These are phyloP conservation scores for Sphaerostilbella broomeana DNA, from an alignment of 2,329 filamentous ascomycete species.

Conservation along the genomic window DNA sequence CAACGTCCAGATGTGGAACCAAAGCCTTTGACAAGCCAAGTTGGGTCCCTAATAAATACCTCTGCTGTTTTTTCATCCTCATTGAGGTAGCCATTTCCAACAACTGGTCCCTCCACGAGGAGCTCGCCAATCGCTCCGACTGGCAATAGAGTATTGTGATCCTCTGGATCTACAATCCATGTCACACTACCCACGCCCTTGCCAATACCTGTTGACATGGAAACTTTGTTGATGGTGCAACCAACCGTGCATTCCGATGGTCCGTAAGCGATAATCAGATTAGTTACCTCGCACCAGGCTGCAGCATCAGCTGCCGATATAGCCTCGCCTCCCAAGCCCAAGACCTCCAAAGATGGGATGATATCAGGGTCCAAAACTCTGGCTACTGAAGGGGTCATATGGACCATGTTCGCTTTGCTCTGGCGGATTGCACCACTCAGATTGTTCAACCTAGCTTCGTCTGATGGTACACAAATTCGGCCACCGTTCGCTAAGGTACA, in stretches of 20 bases:
- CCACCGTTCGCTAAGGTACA: slow-evolving; percentile 45
- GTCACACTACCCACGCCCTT: slow-evolving; percentile 39
- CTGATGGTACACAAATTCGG: slow-evolving; percentile 48
- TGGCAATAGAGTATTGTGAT: slow-evolving; percentile 40
- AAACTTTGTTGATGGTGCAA: slow-evolving; percentile 42
- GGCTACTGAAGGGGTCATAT: slow-evolving; percentile 46
- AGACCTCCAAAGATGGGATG: slow-evolving; percentile 39
- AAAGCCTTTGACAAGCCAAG: slow-evolving; percentile 41
- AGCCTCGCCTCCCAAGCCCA: slow-evolving; percentile 46
- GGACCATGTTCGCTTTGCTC: slow-evolving; percentile 41
- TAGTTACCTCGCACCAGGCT: slow-evolving; percentile 39
- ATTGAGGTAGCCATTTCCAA: slow-evolving; percentile 56
- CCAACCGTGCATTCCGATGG: slow-evolving; percentile 50
- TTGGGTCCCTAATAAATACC: slow-evolving; percentile 50
- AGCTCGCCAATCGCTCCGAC: slow-evolving; percentile 46
- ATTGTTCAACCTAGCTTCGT: slow-evolving; percentile 46
- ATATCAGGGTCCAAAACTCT: slow-evolving; percentile 40
- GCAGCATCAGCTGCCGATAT: slow-evolving; percentile 46
- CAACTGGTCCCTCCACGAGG: slow-evolving; percentile 52
- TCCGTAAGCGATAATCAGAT: slow-evolving; percentile 46
- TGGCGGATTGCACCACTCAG: slow-evolving; percentile 39
- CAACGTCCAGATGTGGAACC: slow-evolving; percentile 28
- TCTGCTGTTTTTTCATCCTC: slow-evolving; percentile 51
- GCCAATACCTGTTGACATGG: slow-evolving; percentile 39
- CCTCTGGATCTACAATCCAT: slow-evolving; percentile 46